phyloP scores from a whole-genome alignment of 257 asterid genomes.

The Lycium ferocissimum region DNA sequence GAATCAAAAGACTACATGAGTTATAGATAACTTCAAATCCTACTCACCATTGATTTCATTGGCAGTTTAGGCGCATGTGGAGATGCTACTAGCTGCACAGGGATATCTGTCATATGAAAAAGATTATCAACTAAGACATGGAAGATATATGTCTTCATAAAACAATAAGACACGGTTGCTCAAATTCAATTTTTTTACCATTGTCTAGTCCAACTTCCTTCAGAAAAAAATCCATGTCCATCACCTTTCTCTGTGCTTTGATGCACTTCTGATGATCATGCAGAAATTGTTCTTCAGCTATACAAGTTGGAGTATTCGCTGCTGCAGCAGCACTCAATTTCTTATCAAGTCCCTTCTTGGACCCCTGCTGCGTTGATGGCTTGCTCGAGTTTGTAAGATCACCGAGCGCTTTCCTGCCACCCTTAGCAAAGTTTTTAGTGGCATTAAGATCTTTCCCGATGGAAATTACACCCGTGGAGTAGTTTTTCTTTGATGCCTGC shows the following conservation, averaged over 20 bases:
- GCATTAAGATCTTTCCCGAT: slow-evolving; percentile 55
- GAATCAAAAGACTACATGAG: neutral
- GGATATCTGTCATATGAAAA: neutral
- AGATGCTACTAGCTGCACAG: slow-evolving; percentile 34
- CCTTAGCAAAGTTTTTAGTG: slow-evolving; percentile 42
- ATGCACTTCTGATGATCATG: slow-evolving; percentile 85
- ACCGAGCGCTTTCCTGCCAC: slow-evolving; percentile 74
- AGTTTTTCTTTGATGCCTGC: slow-evolving; percentile 54
- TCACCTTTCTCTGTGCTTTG: slow-evolving; percentile 55
- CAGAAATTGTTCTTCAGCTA: slow-evolving; percentile 65
- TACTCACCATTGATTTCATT: slow-evolving; percentile 51
- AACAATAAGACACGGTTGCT: neutral
- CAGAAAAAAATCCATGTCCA: slow-evolving; percentile 62
- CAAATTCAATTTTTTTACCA: slow-evolving; percentile 41
- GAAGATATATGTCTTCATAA: neutral
- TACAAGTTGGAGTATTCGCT: slow-evolving; percentile 43
- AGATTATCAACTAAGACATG: neutral
- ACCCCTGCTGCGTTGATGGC: slow-evolving; percentile 49
- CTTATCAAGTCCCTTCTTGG: slow-evolving; percentile 42
- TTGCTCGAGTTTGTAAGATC: slow-evolving; percentile 82
- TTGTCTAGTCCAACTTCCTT: slow-evolving; percentile 69
- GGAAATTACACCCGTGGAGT: slow-evolving; percentile 49
- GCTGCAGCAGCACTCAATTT: slow-evolving; percentile 53
- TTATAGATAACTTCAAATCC: neutral
- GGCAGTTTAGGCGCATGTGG: slow-evolving; percentile 41